Evolutionary conservation across 192 early-diverging fungal species (phyloP), one percentile per base, ranked within the genome.

Genomic region (Coemansia sp.): DNA sequence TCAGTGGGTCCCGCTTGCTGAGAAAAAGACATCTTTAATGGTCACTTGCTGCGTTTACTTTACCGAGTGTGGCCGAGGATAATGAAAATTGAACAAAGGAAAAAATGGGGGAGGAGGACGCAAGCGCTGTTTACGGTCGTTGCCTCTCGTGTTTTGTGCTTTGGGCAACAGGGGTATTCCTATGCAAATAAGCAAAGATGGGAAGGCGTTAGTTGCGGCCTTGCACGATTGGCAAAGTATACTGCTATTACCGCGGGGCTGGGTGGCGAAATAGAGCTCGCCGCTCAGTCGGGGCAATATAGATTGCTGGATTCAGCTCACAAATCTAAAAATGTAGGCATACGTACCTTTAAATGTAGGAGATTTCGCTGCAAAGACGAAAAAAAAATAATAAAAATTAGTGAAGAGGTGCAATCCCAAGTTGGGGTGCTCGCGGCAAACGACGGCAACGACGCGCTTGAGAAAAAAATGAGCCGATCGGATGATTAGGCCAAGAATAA

Each of bases 1-100:
- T 68, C 66, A 53, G 69, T 74, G 32, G 67, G 42, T 80, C 58
- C 63, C 65, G 65, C 61, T 21, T 76, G 74, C 62, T 67, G 68
- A 18, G 62, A 32, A 43, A 56, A 53, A 50, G 69, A 72, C 75
- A 69, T 78, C 46, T 27, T 48, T 22, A 48, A 21, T 12, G 26
- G 26, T 15, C 26, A 24, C 46, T 48, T 24, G 24, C 14, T 48
- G 43, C 26, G 12, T 12, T 48, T n/a, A n/a, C n/a, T 48, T 27
- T 48, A 27, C 9, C 22, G 26, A 24, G 11, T 48, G 24, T 15
- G 14, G 26, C 15, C 22, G 27, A n/a, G 46, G 46, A 27, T 48
- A 48, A 27, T 48, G 46, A 22, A 46, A 48, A 32, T 32, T 32
- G 29, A 32, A n/a, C n/a, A 46, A 26, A 22, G 21, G 43, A 3